Base-by-base conservation (phyloP, 1,284 basidiomycete genomes). In the Cryptococcus sp. region DNA sequence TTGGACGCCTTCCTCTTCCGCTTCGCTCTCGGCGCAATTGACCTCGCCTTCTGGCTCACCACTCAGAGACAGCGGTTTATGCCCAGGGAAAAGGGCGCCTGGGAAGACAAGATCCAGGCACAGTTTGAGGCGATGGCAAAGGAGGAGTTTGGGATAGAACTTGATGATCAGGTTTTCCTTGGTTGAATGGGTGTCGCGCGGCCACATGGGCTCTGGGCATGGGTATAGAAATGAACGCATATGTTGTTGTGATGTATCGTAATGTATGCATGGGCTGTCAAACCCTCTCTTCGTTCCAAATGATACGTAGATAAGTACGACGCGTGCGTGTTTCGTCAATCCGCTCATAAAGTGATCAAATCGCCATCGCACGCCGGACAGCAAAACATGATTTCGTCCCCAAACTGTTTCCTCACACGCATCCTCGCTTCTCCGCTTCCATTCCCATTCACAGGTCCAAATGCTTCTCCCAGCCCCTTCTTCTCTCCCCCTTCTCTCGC, bases 141-240 rank as follows among this genome's bases (percentile, higher is more conserved):
- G 54, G 75, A 77, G 35, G 79, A 81, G 61, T 78, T 80, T 54
- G 79, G 79, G 0, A 78, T 81, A 50, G 79, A 81, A 54, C 63
- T 80, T 24, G 78, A 79, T 56, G 76, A 78, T 50, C 62, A 55
- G n/a, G 76, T 73, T 13, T 78, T 74, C 55, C 56, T 73, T 23
- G 79, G 67, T 55, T 80, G 65, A 52, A 36, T 36, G 3, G 20
- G 4, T 13, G 21, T 16, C 16, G 7, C 28, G 13, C n/a, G 16
- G n/a, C 21, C 12, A 39, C 37, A 42, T 24, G n/a, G 44, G 4
- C 4, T 9, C 24, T 47, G 3, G n/a, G n/a, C n/a, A n/a, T n/a
- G n/a, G n/a, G n/a, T n/a, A 13, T 47, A 23, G 11, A 47, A 47
- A 12, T 5, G 46, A 28, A 16, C n/a, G 15, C 16, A 37, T 38